Evolutionary conservation across 2,329 filamentous ascomycete genomes (phyloP), one percentile per base, ranked within the genome.

Genomic region (Mycosphaerelloides madeirae): DNA sequence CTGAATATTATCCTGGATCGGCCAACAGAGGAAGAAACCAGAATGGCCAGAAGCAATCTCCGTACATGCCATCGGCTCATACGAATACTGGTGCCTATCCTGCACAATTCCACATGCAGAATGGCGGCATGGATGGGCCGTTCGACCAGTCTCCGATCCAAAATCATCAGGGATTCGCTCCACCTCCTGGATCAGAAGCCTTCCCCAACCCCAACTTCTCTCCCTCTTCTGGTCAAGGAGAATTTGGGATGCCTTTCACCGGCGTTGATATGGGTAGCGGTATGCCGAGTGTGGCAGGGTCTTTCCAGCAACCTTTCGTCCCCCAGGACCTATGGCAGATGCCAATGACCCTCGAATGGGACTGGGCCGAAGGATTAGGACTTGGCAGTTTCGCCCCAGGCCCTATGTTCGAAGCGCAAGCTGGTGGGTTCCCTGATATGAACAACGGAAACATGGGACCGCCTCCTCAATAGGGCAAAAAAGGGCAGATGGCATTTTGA

Each of bases 311-410:
- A 55, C 90, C 90, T 0, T 84, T 95, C 59, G 80, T 97, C 16
- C 91, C 93, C 3, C 88, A 91, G 58, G 93, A 97, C 67, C 68
- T 97, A 19, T 98, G 93, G 81, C 85, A 91, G 65, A 83, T 97
- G 79, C 90, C 91, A 1, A 95, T 95, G 83, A 94, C 87, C 2
- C 76, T 97, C 16, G 91, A 97, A 63, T 96, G 90, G 89, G 88
- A 85, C 54, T 86, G 82, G 83, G 79, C 71, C 2, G 73, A 76
- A 36, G 61, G 61, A 1, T 34, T 64, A 25, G 60, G 60, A 4
- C 39, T 61, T 29, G 59, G 60, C 2, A 56, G 53, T 38, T 63
- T 64, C 38, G 59, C 61, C 7, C 57, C 58, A 3, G 60, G 59
- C 8, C 51, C 54, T 8, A 46, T 38, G 31, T 48, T 51, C 31